Evolutionary conservation across 2,329 filamentous ascomycete species (phyloP), one percentile per base, ranked within the genome.

Genomic region (Neonectria ditissima): DNA sequence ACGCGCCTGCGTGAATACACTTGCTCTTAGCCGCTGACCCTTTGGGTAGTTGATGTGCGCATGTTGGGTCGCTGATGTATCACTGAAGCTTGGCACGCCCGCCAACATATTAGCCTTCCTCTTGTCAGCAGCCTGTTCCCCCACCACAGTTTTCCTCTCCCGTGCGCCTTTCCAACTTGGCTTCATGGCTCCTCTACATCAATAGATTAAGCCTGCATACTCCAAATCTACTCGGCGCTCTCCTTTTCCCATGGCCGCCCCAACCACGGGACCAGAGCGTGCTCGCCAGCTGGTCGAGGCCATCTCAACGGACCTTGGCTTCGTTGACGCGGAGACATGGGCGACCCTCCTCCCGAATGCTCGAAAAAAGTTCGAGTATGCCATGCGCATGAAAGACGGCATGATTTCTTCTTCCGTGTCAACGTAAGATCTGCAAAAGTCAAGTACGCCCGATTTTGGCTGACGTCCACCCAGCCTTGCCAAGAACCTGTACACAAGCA

Each of bases 401-500:
- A 48, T 48, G 45, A 48, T 48, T 48, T 48, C 45, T 48, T 48
- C 45, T 11, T 30, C 45, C 16, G 45, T 48, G 7, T 48, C n/a
- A n/a, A 48, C 45, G 45, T 48, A 32, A 48, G 45, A 18, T 7
- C 9, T 13, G 7, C 4, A 48, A 30, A 32, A 6, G 16, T 9
- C 20, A 18, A 48, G 13, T 7, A 30, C 8, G 20, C 45, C 2
- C 26, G 13, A 48, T 18, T 26, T 30, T 30, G 26, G 32, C 45
- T 48, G 45, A 48, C 45, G n/a, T 13, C 16, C 16, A 37, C n/a
- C 7, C 5, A 66, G 63, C 1, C 26, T 59, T 4, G 52, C 57
- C 1, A 52, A 48, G 37, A 52, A 34, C 10, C 51, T 61, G 3
- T 60, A 65, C 22, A 59, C 44, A 0, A 63, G 55, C 14, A 51